Evolutionary conservation across 2,329 filamentous ascomycete species (phyloP), one percentile per base, ranked within the genome.

Genomic region (Canariomyces notabilis): DNA sequence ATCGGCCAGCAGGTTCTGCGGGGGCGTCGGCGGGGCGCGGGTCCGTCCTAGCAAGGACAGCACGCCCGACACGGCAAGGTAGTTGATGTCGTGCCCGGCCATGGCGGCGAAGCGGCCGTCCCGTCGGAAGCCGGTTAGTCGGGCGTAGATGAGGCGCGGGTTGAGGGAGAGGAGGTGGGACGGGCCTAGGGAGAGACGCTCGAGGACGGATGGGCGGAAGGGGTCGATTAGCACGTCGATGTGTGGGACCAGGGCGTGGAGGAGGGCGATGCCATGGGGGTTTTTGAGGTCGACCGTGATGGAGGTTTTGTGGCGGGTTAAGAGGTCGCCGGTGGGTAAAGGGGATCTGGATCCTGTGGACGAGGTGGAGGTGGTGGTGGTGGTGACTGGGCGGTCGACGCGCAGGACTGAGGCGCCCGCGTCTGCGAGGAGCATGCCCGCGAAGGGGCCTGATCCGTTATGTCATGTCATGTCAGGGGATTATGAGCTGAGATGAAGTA

Each of bases 61-160:
- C 1, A 86, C 83, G 0, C 91, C 91, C 0, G 85, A 86, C 0
- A 95, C 87, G 39, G 90, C 88, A 34, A 97, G 83, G 67, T 97
- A 97, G 63, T 97, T 96, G 65, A 96, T 95, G 64, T 96, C 90
- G 63, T 96, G 90, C 36, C 90, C 90, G 0, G 90, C 89, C 90
- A 95, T 96, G 59, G 77, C 69, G 38, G 78, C 79, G 67, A 95
- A 97, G 58, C 81, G 83, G 0, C 90, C 91, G 67, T 94, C 88
- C 32, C 90, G 76, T 11, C 91, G 76, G 66, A 96, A 97, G 0
- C 91, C 91, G 2, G 89, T 93, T 78, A 97, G 85, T 33, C 91
- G 83, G 6, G 79, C 89, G 46, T 95, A 82, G 44, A 97, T 80
- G 2, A 97, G 70, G 0, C 83, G 73, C 9, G 83, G 85, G 64